Percentiles rank a stretch among this genome's conserved stretches.
phyloP scores from a whole-genome alignment of 2,329 filamentous ascomycete species.

The Venturia oleaginea region DNA sequence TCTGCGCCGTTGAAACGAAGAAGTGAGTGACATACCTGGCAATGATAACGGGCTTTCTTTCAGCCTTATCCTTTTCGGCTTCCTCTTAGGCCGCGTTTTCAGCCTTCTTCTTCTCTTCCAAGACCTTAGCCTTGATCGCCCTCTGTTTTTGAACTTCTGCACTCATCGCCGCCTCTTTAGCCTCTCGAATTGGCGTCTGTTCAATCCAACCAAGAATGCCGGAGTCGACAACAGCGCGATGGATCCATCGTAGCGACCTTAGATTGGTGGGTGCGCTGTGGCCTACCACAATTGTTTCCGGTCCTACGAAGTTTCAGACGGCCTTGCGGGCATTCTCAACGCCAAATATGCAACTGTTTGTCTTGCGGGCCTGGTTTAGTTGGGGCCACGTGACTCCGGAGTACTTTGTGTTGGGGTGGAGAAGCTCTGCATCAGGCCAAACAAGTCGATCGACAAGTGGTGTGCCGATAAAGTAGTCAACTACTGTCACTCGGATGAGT shows the following conservation, averaged over 20 bases:
- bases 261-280: constrained; percentile 39
- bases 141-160: background rate
- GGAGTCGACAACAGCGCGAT: constrained; percentile 38
- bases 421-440: constrained; percentile 37
- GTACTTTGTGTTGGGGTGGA: constrained; percentile 41
- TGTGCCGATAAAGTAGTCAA: constrained; percentile 44
- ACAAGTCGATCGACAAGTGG: constrained; percentile 45
- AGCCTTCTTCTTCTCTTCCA: constrained; percentile 16
- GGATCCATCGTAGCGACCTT: constrained; percentile 40
- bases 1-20: background rate
- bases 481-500: constrained; percentile 42
- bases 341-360: constrained; percentile 32
- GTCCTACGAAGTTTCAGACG: constrained; percentile 37
- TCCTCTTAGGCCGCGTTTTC: constrained; percentile 23
- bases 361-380: constrained; percentile 30
- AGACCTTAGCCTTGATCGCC: constrained; percentile 21
- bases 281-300: constrained; percentile 40
- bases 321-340: constrained; percentile 33
- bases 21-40: background rate
- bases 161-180: constrained; percentile 1
- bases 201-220: constrained; percentile 20
- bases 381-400: constrained; percentile 39
- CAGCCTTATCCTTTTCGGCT: constrained; percentile 16
- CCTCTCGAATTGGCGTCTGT: constrained; percentile 4
- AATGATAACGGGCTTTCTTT: background rate